Percentiles rank a stretch among this genome's conserved stretches.
phyloP scores from a whole-genome alignment of 305 asterid genomes.

The Ruellia speciosa region DNA sequence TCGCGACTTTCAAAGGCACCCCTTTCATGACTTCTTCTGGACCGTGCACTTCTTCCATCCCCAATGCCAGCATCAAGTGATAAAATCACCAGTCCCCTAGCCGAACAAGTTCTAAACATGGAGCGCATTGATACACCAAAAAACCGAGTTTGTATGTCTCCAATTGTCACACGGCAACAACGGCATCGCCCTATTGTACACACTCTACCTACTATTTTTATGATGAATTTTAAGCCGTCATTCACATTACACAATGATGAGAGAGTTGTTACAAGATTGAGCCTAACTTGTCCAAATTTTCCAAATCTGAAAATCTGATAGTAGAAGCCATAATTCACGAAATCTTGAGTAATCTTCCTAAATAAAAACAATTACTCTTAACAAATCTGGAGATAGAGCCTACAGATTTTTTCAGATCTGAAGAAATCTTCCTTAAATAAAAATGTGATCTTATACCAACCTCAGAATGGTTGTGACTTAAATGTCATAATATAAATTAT shows the following conservation, averaged over 20 bases:
- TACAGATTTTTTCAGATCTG: slow-evolving; percentile 11
- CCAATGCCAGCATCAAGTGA: slow-evolving; percentile 66
- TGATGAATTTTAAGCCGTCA: too few relatives aligned
- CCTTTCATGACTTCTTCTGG: slow-evolving; percentile 90
- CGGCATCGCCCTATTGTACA: too few relatives aligned
- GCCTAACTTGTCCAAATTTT: too few relatives aligned
- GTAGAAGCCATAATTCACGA: not conserved
- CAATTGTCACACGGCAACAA: too few relatives aligned
- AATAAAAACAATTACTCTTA: not conserved
- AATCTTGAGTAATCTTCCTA: not conserved
- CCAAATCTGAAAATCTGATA: too few relatives aligned
- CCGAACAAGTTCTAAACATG: not conserved
- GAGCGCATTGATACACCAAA: not conserved
- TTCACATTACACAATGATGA: too few relatives aligned
- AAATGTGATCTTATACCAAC: not conserved
- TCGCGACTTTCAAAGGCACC: slow-evolving; percentile 78
- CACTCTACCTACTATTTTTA: too few relatives aligned
- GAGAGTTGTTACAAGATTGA: too few relatives aligned
- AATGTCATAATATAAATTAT: not conserved
- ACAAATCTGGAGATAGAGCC: not conserved
- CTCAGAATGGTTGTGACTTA: not conserved
- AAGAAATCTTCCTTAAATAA: slow-evolving; percentile 10
- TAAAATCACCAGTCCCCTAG: not conserved
- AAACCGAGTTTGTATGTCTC: too few relatives aligned
- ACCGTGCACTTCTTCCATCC: slow-evolving; percentile 74